Evolutionary conservation across 2,329 filamentous ascomycete species (phyloP), one percentile per base, ranked within the genome.

Genomic region (Moelleriella libera): DNA sequence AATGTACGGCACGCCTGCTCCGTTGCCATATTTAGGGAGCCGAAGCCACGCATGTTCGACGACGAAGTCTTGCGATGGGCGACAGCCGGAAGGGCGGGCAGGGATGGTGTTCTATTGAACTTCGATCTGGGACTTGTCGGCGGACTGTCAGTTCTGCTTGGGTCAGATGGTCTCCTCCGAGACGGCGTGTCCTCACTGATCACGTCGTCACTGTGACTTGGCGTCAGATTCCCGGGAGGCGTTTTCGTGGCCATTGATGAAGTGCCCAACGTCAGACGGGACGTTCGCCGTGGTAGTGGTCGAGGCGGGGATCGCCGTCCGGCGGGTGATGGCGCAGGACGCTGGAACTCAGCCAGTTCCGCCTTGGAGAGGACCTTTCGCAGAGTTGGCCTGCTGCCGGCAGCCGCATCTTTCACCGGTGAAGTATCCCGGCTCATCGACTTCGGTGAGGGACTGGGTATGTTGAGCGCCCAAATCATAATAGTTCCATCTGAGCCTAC

Each of bases 311-410:
- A 81, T 29, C 68, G 69, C 43, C 73, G 69, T 4, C 75, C 74
- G 6, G 63, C 58, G 11, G 46, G 45, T 7, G 67, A 61, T 7
- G 68, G 57, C 1, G 70, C 67, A 4, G 74, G 67, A 5, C 76
- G 68, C 52, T 80, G 77, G 51, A 94, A 89, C 51, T 89, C 86
- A 7, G 88, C 85, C 41, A 97, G 69, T 57, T 97, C 90, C 1
- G 84, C 82, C 55, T 85, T 88, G 2, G 89, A 95, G 32, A 97
- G 71, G 7, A 98, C 85, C 48, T 86, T 84, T 47, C 92, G 77
- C 34, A 97, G 67, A 4, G 90, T 89, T 37, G 83, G 85, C 31
- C 81, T 80, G 39, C 73, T 71, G 1, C 78, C 70, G 2, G 76
- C 68, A 1, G 78, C 69, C 2, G 75, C 68, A 4, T 72, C 69